Base-by-base conservation (phyloP, 495 filamentous ascomycete genomes). In the Aspergillus ostianus region DNA sequence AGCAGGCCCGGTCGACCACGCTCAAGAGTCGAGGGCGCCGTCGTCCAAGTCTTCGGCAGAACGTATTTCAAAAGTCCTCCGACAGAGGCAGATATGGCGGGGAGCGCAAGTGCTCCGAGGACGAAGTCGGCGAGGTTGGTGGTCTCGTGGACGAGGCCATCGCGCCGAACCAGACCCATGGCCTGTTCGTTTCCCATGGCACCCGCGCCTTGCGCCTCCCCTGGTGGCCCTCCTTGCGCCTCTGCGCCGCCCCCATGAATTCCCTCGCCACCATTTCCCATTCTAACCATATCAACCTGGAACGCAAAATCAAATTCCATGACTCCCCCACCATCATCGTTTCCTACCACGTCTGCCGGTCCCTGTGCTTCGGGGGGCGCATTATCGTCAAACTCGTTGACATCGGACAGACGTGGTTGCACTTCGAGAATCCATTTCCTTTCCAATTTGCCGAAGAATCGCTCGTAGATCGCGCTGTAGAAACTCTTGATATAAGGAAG, bases 401-500 rank as follows among this genome's bases (percentile, higher is more conserved):
- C 50, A 54, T 80, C 82, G 23, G 80, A 79, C 19, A 70, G 74
- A n/a, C 85, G 80, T 19, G 86, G 86, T 52, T 87, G 85, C 3
- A 90, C 81, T 60, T 87, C 85, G 27, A 80, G 76, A 23, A 86
- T 78, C 81, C 91, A 91, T 55, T 78, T 83, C 59, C 72, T 80
- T 71, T 92, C 88, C 29, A 85, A 67, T 19, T 76, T 70, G 17
- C 79, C 83, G 62, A 91, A 88, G 7, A 90, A 17, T 23, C 78
- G 76, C n/a, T 85, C 80, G 63, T 90, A 89, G 36, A 89, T 68
- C n/a, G 77, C 73, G 53, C 83, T 80, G 70, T 96, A 94, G 23
- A 81, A 75, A 20, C 83, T 76, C 44, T 89, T 85, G 29, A 92
- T 59, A 55, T 85, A 85, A 1, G 91, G 91, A 45, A 93, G 77